Evolutionary conservation across 2,329 filamentous ascomycete genomes (phyloP).

Genomic region (Talaromyces sp.): DNA sequence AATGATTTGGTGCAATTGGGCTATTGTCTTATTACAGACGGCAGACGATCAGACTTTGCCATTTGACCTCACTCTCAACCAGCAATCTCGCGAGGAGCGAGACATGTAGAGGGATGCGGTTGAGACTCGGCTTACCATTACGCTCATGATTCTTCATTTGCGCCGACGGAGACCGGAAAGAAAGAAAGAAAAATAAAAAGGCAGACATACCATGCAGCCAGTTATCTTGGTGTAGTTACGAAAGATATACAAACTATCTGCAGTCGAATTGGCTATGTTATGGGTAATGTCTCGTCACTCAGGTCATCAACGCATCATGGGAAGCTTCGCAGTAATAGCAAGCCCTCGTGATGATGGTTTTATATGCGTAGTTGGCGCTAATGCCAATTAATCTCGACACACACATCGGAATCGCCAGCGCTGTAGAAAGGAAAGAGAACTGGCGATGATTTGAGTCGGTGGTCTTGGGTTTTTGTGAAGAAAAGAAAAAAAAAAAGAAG

Average conservation of each 20-base stretch:
- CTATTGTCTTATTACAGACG: neutral
- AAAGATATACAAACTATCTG: neutral
- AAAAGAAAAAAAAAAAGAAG: conserved; percentile 31
- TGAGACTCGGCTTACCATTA: conserved; percentile 43
- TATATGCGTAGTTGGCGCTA: conserved; percentile 56
- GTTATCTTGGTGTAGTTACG: neutral
- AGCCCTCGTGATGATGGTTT: conserved; percentile 73
- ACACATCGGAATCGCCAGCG: conserved; percentile 66
- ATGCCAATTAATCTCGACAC: conserved; percentile 59
- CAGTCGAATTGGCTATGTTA: neutral
- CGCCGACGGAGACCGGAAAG: neutral
- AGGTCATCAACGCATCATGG: conserved; percentile 45
- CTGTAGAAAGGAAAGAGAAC: conserved; percentile 45
- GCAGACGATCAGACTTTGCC: conserved; percentile 39
- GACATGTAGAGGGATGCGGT: conserved; percentile 23
- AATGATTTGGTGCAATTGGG: neutral
- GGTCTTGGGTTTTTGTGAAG: conserved; percentile 54
- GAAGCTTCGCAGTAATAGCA: conserved; percentile 18
- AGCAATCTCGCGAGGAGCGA: conserved; percentile 20
- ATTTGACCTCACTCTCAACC: conserved; percentile 39
- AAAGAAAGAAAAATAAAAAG: conserved; percentile 9
- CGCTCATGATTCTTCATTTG: conserved; percentile 34
- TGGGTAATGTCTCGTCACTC: conserved; percentile 35
- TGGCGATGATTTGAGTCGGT: conserved; percentile 71
- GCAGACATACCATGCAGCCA: conserved; percentile 9